These are phyloP conservation scores for Alternaria angustiovoidea DNA, from an alignment of 2,329 filamentous ascomycete species.

Conservation along the genomic window DNA sequence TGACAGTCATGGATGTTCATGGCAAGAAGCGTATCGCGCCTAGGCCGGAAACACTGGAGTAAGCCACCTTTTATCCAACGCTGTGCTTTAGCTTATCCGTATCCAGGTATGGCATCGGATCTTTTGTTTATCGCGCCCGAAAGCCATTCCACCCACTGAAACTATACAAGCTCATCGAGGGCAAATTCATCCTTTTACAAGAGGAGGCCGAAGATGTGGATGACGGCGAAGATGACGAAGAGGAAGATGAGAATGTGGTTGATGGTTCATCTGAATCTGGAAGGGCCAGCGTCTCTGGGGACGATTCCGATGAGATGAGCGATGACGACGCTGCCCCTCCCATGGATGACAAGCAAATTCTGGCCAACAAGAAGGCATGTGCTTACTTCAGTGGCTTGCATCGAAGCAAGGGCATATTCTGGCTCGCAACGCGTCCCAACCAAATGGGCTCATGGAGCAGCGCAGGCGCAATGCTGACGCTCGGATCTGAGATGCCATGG, in stretches of 20 bases:
- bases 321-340: conserved; percentile 46
- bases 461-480: conserved; percentile 69
- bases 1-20: conserved; percentile 68
- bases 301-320: conserved; percentile 28
- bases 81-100: neutral
- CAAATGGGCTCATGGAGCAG: conserved; percentile 69
- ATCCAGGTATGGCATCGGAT: conserved; percentile 70
- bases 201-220: conserved; percentile 48
- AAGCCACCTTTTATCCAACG: conserved; percentile 23
- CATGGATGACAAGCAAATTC: conserved; percentile 53
- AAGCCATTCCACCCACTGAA: conserved; percentile 54
- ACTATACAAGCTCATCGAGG: conserved; percentile 52
- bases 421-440: conserved; percentile 66
- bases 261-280: conserved; percentile 30
- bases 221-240: conserved; percentile 32
- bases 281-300: conserved; percentile 21
- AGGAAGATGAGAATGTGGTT: conserved; percentile 10
- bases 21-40: conserved; percentile 66
- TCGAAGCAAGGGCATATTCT: conserved; percentile 70
- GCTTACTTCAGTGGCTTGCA: conserved; percentile 64
- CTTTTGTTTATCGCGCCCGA: conserved; percentile 71
- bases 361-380: conserved; percentile 65
- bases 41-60: conserved; percentile 75
- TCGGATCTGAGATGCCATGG: conserved; percentile 64
- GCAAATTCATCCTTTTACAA: conserved; percentile 55